Evolutionary conservation across 306 rosid species (phyloP).

Genomic region (Morella rubra): DNA sequence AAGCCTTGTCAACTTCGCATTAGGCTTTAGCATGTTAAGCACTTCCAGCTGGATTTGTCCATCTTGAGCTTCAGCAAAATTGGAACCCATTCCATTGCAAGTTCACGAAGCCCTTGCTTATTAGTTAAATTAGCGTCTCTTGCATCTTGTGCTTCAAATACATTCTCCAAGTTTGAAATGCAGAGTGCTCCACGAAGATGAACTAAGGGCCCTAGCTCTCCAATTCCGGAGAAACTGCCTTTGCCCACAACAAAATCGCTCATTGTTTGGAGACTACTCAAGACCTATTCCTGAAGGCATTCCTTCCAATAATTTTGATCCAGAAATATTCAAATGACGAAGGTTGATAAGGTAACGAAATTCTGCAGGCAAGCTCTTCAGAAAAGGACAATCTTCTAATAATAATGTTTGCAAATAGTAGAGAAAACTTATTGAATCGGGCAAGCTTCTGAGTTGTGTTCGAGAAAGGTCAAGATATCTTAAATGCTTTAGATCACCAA

Average conservation of each 20-base stretch:
- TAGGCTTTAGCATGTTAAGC: no score
- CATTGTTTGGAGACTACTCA: not conserved
- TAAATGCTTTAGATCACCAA: conserved; percentile 10
- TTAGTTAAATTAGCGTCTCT: no score
- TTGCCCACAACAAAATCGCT: not conserved
- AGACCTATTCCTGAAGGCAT: not conserved
- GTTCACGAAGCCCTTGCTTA: no score
- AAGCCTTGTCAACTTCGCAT: no score
- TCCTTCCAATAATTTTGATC: not conserved
- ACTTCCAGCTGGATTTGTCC: no score
- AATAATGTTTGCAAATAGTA: conserved; percentile 12
- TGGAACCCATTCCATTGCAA: no score
- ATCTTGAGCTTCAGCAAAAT: no score
- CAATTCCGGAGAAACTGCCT: no score
- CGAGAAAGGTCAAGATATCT: conserved; percentile 1
- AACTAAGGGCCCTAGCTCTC: no score
- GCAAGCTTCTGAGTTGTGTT: not conserved
- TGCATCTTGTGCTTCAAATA: no score
- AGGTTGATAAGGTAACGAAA: not conserved
- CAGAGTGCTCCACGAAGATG: no score
- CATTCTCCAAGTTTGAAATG: no score
- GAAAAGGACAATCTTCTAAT: not conserved
- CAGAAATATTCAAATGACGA: not conserved
- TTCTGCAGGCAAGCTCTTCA: not conserved
- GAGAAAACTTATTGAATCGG: not conserved